phyloP scores from a whole-genome alignment of 2,329 filamentous ascomycete genomes.

The Lachnellula suecica region DNA sequence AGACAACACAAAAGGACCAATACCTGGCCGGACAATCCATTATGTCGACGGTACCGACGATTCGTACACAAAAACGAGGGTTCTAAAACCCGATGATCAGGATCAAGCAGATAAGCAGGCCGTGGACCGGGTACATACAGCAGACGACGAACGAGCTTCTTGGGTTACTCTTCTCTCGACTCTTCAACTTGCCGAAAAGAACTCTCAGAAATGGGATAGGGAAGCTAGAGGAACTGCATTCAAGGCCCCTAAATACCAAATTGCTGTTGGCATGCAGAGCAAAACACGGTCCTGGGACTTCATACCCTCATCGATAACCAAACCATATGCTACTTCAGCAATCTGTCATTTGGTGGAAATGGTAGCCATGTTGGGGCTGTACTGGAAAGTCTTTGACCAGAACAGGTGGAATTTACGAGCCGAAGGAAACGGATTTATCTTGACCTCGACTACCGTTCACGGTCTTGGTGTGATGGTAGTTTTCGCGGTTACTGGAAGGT shows the following conservation, averaged over 20 bases:
- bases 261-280: slow-evolving; percentile 30
- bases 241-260: slow-evolving; percentile 18
- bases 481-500: slow-evolving; percentile 51
- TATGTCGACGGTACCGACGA: slow-evolving; percentile 26
- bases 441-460: slow-evolving; percentile 35
- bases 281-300: slow-evolving; percentile 39
- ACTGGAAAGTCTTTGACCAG: slow-evolving; percentile 59
- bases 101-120: slow-evolving; percentile 11
- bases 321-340: slow-evolving; percentile 36
- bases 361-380: slow-evolving; percentile 42
- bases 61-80: slow-evolving; percentile 24
- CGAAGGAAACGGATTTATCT: slow-evolving; percentile 36
- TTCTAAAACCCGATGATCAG: slow-evolving; percentile 15
- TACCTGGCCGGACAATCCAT: slow-evolving; percentile 19
- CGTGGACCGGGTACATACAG: slow-evolving; percentile 44
- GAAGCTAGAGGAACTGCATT: not conserved
- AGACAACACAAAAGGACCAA: slow-evolving; percentile 27
- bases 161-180: slow-evolving; percentile 52
- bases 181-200: slow-evolving; percentile 48
- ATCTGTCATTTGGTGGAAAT: slow-evolving; percentile 37
- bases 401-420: slow-evolving; percentile 47
- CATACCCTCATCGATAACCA: slow-evolving; percentile 35
- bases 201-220: slow-evolving; percentile 45
- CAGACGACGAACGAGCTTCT: slow-evolving; percentile 55
- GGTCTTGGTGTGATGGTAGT: slow-evolving; percentile 56